Percentiles rank a stretch among this genome's conserved stretches.
Conservation (phyloP, 1,284 basidiomycete genomes). For the Papiliotrema nemorosa region DNA sequence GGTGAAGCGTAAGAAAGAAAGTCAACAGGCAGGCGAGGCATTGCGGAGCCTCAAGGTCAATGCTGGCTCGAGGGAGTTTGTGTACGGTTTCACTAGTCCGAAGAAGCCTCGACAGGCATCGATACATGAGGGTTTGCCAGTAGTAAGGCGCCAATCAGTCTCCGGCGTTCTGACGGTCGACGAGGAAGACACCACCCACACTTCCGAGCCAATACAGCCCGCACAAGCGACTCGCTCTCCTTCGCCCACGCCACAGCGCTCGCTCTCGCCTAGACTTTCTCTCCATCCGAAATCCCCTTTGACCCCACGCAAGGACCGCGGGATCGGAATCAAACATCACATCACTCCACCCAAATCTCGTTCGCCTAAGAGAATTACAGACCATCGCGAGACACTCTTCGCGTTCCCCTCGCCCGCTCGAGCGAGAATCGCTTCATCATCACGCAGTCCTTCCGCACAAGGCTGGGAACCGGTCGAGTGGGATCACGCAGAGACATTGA, state of each 20-base stretch:
- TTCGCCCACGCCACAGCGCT: neutral
- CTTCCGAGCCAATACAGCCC: too few relatives aligned
- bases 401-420: conserved; percentile 16
- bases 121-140: neutral
- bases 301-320: neutral
- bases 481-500: conserved; percentile 38
- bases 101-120: neutral
- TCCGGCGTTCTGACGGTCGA: neutral
- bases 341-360: conserved; percentile 24
- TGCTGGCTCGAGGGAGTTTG: neutral
- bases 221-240: too few relatives aligned
- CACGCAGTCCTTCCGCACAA: too few relatives aligned
- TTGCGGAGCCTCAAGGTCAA: too few relatives aligned
- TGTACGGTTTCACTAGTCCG: neutral
- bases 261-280: neutral
- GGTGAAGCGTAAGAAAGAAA: conserved; percentile 1
- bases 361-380: neutral
- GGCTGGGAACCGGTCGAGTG: conserved; percentile 34
- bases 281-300: neutral
- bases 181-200: too few relatives aligned
- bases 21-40: neutral
- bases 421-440: conserved; percentile 10
- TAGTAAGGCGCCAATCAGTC: neutral
- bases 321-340: conserved; percentile 10
- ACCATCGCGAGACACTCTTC: conserved; percentile 22